Evolutionary conservation across 768 basidiomycete species (phyloP).

Genomic region (Trametes cingulata): DNA sequence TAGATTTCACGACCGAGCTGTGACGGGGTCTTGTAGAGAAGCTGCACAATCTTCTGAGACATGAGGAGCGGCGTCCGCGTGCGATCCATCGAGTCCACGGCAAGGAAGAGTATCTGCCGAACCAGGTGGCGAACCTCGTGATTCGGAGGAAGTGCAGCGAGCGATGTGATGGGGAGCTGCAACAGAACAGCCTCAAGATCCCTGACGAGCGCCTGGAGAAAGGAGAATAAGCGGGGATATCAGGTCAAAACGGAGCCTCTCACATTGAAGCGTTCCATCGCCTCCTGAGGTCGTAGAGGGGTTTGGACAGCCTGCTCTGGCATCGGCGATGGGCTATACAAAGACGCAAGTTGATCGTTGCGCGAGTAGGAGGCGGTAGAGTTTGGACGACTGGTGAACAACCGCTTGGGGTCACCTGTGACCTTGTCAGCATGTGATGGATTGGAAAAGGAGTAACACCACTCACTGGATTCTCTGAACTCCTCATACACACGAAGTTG

Average conservation of each 20-base stretch:
- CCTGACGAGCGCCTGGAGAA: slow-evolving; percentile 41
- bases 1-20: slow-evolving; percentile 92
- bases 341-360: slow-evolving; percentile 41
- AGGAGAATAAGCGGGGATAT: not conserved
- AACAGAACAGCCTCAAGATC: slow-evolving; percentile 83
- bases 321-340: slow-evolving; percentile 63
- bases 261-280: slow-evolving; percentile 86
- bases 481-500: slow-evolving; percentile 95
- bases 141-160: slow-evolving; percentile 72
- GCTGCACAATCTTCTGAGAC: slow-evolving; percentile 96
- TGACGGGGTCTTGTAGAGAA: slow-evolving; percentile 85
- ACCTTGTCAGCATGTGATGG: slow-evolving; percentile 36
- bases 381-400: slow-evolving; percentile 60
- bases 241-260: slow-evolving; percentile 25
- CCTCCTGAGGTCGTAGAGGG: slow-evolving; percentile 71
- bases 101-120: slow-evolving; percentile 78
- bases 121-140: slow-evolving; percentile 87
- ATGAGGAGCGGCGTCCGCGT: slow-evolving; percentile 88
- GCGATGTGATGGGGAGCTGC: slow-evolving; percentile 71
- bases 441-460: slow-evolving; percentile 1
- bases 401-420: slow-evolving; percentile 50
- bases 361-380: slow-evolving; percentile 71
- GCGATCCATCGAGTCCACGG: slow-evolving; percentile 75
- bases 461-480: slow-evolving; percentile 57
- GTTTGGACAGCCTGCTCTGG: slow-evolving; percentile 50